Conservation (phyloP, 176 grass and related monocot species). For the Ananas comosus region DNA sequence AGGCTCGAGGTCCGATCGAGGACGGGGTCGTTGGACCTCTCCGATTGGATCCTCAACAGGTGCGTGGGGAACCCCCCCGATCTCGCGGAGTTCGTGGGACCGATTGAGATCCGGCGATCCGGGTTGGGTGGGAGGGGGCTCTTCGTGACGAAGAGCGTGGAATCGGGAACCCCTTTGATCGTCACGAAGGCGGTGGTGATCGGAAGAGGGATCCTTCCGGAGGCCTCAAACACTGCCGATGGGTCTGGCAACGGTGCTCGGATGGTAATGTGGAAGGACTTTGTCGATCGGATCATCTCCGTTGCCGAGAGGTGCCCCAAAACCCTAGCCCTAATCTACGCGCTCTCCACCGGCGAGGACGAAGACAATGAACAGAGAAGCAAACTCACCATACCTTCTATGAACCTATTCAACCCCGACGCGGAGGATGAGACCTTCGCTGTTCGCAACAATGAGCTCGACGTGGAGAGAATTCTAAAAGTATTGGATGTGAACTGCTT, state of each 20-base stretch:
- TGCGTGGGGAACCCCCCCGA: slow-evolving; percentile 53
- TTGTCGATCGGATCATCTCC: slow-evolving; percentile 65
- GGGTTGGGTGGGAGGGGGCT: slow-evolving; percentile 41
- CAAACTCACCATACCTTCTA: slow-evolving; percentile 39
- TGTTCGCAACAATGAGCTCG: slow-evolving; percentile 7
- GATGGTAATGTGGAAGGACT: slow-evolving; percentile 93
- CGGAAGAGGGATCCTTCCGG: slow-evolving; percentile 59
- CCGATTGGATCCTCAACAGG: slow-evolving; percentile 49
- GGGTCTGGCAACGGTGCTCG: slow-evolving; percentile 29
- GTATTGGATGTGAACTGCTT: slow-evolving; percentile 82
- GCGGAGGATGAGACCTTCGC: neutral
- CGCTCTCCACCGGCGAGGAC: slow-evolving; percentile 50
- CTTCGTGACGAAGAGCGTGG: slow-evolving; percentile 50
- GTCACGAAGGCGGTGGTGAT: slow-evolving; percentile 53
- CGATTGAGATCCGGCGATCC: slow-evolving; percentile 52
- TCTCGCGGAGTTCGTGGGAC: slow-evolving; percentile 56
- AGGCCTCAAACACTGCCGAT: slow-evolving; percentile 5
- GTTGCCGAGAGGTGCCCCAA: slow-evolving; percentile 48
- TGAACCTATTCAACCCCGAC: slow-evolving; percentile 37
- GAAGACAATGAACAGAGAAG: neutral
- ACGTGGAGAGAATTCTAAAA: slow-evolving; percentile 57
- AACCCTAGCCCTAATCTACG: slow-evolving; percentile 40
- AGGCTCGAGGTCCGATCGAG: slow-evolving; percentile 53
- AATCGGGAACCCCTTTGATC: slow-evolving; percentile 44
- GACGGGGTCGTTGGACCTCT: slow-evolving; percentile 55